phyloP scores from a whole-genome alignment of 345 rosid genomes.

The Aquilaria sinensis region DNA sequence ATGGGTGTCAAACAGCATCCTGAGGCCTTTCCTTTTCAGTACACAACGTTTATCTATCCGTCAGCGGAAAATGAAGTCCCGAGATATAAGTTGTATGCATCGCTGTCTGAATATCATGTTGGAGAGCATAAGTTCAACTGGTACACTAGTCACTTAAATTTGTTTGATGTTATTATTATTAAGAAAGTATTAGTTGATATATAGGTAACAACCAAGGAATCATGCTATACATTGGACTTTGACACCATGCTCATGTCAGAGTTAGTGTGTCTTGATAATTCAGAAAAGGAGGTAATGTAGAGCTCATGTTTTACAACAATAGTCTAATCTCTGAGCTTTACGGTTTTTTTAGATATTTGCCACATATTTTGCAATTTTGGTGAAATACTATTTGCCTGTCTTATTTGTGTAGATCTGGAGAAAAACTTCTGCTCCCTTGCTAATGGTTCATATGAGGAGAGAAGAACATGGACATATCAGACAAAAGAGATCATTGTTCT shows the following conservation, averaged over 20 bases:
- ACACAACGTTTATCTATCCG: slow-evolving; percentile 37
- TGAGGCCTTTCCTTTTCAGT: slow-evolving; percentile 77
- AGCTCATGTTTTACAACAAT: too few species aligned
- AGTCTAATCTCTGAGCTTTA: neutral
- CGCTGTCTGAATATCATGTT: slow-evolving; percentile 41
- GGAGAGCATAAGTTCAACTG: slow-evolving; percentile 39
- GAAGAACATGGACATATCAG: slow-evolving; percentile 67
- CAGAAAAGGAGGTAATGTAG: too few species aligned
- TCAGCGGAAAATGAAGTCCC: slow-evolving; percentile 29
- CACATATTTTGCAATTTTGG: neutral
- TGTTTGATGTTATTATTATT: too few species aligned
- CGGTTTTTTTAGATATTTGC: neutral
- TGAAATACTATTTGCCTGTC: neutral
- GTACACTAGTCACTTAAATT: slow-evolving; percentile 28
- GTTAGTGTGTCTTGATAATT: too few species aligned
- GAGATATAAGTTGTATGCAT: slow-evolving; percentile 49
- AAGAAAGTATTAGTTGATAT: neutral
- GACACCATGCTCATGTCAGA: too few species aligned
- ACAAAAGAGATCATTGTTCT: slow-evolving; percentile 56
- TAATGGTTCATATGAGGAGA: slow-evolving; percentile 52
- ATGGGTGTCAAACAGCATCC: slow-evolving; percentile 59
- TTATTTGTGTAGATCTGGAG: neutral
- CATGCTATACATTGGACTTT: too few species aligned
- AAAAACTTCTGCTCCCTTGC: slow-evolving; percentile 64
- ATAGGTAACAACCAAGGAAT: neutral